A percentile compares a stretch with the other conserved stretches of the same genome.
phyloP scores from a whole-genome alignment of 306 rosid species.

The Astragalus membranaceus region DNA sequence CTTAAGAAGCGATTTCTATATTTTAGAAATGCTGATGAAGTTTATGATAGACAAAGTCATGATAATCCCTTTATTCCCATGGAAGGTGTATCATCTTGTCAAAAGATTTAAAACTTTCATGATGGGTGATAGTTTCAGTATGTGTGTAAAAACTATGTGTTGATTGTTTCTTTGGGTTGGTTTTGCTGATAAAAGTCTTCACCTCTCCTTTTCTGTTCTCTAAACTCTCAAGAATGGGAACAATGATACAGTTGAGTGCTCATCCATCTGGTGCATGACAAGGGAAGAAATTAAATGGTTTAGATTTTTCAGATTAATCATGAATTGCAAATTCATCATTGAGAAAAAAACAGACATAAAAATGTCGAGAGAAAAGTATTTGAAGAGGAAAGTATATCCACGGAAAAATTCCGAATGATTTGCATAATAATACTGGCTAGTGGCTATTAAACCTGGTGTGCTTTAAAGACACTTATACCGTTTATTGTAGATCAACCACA shows the following conservation, averaged over 20 bases:
- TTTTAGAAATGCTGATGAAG: not conserved
- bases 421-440: not conserved
- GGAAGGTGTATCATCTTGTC: not conserved
- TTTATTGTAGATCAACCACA: not conserved
- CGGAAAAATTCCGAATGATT: not conserved
- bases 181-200: not conserved
- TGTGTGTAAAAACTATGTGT: not conserved
- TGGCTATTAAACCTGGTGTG: not conserved
- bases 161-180: conserved; percentile 2
- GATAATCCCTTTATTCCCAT: not conserved
- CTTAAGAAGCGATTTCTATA: not conserved
- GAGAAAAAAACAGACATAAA: not conserved
- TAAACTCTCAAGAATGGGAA: not conserved
- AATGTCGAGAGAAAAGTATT: not conserved
- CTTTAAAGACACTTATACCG: not conserved
- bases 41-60: not conserved
- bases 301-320: not conserved
- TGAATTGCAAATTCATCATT: not conserved
- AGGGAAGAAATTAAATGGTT: not conserved
- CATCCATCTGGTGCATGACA: not conserved
- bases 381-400: conserved; percentile 2
- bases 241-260: not conserved
- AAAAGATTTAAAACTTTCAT: conserved; percentile 1
- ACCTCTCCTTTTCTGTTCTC: not conserved
- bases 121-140: not conserved